Base-by-base conservation (phyloP, 352 stramenopile species). In the Globisporangium nunn region DNA sequence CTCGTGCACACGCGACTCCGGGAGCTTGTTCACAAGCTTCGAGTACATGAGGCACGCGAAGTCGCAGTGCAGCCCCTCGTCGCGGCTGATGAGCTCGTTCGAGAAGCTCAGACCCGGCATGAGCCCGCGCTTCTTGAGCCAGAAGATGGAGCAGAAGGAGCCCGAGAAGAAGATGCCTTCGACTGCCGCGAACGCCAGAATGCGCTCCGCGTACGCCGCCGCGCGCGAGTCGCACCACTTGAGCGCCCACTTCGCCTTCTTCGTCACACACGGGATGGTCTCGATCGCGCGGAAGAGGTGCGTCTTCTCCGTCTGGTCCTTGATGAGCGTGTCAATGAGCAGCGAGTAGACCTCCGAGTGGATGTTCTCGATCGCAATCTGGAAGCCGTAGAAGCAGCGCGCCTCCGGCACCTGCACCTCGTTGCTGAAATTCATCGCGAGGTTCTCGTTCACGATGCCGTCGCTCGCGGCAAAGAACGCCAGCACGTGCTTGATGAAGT, bases 281-380 rank as follows among this genome's bases (percentile, higher is more conserved):
- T 99, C 91, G 64, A 99, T 98, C 18, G 97, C 96, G 65, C 97
- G 92, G 52, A 99, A 83, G 18, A 99, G 68, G 60, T 93, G 82
- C 52, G 87, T 71, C 78, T 98, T 99, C 75, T 99, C 93, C 8
- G 64, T 49, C 3, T 58, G 18, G 64, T 99, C 95, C 72, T 98
- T 98, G 68, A 99, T 98, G 70, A 99, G 99, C 29, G 96, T 99
- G 74, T 99, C 97, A 71, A 99, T 99, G n/a, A 99, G 80, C 23
- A 99, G 84, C 61, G 88, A 98, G 77, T 99, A 99, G 15, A 99
- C 97, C 74, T 99, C 97, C 50, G 86, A 97, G 82, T 99, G 97
- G 72, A 99, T 99, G 78, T 99, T 99, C 72, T 99, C 97, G 49
- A 99, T 98, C 30, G 97, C 97, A 71, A 99, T 99, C 83, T 99